Percentiles rank a stretch among this genome's conserved stretches.
These are phyloP conservation scores for Talaromyces atroroseus DNA, from an alignment of 2,329 filamentous ascomycete genomes.

Conservation along the genomic window DNA sequence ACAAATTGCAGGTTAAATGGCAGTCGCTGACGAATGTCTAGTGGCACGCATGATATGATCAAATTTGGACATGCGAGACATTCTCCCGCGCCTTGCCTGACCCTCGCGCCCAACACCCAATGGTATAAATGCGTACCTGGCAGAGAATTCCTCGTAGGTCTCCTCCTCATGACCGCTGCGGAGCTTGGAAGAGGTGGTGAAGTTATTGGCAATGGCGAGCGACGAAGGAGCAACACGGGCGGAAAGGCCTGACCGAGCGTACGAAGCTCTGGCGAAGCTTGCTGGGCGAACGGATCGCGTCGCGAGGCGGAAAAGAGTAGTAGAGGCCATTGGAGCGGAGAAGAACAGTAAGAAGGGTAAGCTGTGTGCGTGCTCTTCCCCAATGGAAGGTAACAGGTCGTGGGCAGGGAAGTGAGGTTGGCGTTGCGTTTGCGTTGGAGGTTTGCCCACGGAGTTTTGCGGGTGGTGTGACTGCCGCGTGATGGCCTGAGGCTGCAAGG, in stretches of 20 bases:
- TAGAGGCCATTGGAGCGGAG: constrained; percentile 56
- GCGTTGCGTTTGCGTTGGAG: constrained; percentile 5
- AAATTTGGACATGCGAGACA: neutral
- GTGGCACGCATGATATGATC: neutral
- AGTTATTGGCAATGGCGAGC: constrained; percentile 60
- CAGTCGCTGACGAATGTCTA: neutral
- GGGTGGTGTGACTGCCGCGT: constrained; percentile 15
- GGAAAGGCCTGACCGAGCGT: constrained; percentile 47
- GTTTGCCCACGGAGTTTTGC: constrained; percentile 16
- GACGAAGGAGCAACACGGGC: constrained; percentile 51
- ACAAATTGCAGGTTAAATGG: neutral
- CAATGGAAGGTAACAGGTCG: constrained; percentile 11
- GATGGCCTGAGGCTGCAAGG: constrained; percentile 14
- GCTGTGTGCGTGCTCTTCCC: constrained; percentile 11
- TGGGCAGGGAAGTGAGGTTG: constrained; percentile 9
- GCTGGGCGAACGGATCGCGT: constrained; percentile 57
- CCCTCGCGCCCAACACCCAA: constrained; percentile 16
- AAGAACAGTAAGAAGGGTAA: constrained; percentile 7
- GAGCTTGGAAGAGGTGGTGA: constrained; percentile 51
- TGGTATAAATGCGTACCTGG: constrained; percentile 62
- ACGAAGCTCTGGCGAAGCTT: constrained; percentile 61
- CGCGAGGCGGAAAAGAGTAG: constrained; percentile 64
- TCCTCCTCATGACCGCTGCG: constrained; percentile 73
- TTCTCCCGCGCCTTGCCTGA: constrained; percentile 11
- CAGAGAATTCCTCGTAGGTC: constrained; percentile 98